Conservation (phyloP, 2,329 filamentous ascomycete species). For the Colletotrichum melonis region DNA sequence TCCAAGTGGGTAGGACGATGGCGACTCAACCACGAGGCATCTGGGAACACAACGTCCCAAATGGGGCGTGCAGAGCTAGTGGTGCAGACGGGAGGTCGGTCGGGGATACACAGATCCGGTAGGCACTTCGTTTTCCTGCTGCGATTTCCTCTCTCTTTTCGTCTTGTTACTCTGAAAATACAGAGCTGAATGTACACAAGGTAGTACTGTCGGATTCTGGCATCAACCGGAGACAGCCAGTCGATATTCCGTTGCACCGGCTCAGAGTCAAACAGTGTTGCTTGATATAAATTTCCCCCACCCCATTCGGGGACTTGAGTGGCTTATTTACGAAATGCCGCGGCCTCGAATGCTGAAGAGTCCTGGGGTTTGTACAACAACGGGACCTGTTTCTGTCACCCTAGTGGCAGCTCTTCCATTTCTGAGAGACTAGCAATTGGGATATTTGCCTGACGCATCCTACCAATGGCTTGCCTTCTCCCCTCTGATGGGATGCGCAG, state of each 20-base stretch:
- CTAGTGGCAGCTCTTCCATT: not conserved
- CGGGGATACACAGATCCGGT: conserved; percentile 27
- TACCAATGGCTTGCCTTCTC: not conserved
- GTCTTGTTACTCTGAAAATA: not conserved
- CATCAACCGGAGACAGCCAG: conserved; percentile 11
- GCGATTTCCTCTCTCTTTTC: not conserved
- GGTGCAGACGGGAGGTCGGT: not conserved
- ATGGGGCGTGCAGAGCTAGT: not conserved
- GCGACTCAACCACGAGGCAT: conserved; percentile 32
- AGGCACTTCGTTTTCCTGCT: not conserved
- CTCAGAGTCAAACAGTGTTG: conserved; percentile 19
- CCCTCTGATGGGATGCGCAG: not conserved
- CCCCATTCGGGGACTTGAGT: not conserved
- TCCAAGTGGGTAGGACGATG: not conserved
- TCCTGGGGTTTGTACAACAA: conserved; percentile 17
- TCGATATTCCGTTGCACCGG: not conserved
- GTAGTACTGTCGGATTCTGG: conserved; percentile 19
- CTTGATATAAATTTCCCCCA: conserved; percentile 7
- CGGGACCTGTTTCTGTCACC: conserved; percentile 12
- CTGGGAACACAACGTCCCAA: conserved; percentile 12
- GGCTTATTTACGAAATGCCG: conserved; percentile 29
- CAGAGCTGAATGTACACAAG: conserved; percentile 1
- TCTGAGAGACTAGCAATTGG: conserved; percentile 10
- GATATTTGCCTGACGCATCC: not conserved
- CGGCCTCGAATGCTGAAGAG: not conserved